Base-by-base conservation (phyloP, 2,329 filamentous ascomycete genomes). In the Monosporascus sp. region DNA sequence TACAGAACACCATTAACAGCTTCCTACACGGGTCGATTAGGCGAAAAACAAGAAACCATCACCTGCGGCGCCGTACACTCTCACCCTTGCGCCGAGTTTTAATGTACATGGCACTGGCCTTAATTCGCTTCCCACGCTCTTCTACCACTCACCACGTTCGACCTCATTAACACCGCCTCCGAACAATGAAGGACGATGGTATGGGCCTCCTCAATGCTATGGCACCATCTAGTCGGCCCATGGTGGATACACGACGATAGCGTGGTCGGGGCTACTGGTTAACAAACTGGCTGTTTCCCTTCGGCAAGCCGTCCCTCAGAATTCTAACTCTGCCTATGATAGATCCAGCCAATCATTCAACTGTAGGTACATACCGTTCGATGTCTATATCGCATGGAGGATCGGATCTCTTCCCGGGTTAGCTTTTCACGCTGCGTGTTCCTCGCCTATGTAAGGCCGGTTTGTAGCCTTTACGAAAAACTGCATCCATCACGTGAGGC, bases 201-300 rank as follows among this genome's bases (percentile, higher is more conserved):
- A 19, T 19, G 56, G 57, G 56, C 59, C 55, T 57, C 56, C 37
- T 59, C 54, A 53, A 59, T 53, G 54, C 52, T 53, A 45, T 56
- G 59, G 62, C 60, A 63, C 62, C 64, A 49, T 47, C 52, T 50
- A 51, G 46, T 58, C 56, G 59, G 59, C 54, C 59, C 56, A 49
- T 49, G 54, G 57, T 55, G 48, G 59, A 53, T 55, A 60, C 49
- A 49, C 22, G 27, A 53, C 49, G 36, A 45, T 54, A 51, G 54
- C 45, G 53, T 55, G 41, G 38, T 55, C 46, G 51, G 57, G 47
- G 22, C 50, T 46, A 45, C 52, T 46, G 19, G 49, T 52, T 56
- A 50, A 57, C 53, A 51, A 50, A 54, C 46, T 48, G 45, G 48
- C 24, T 43, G 37, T 51, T 49, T 56, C 52, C 56, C 48, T 52